Conservation (phyloP, 2,329 filamentous ascomycete species). For the Coniochaeta sp. region DNA sequence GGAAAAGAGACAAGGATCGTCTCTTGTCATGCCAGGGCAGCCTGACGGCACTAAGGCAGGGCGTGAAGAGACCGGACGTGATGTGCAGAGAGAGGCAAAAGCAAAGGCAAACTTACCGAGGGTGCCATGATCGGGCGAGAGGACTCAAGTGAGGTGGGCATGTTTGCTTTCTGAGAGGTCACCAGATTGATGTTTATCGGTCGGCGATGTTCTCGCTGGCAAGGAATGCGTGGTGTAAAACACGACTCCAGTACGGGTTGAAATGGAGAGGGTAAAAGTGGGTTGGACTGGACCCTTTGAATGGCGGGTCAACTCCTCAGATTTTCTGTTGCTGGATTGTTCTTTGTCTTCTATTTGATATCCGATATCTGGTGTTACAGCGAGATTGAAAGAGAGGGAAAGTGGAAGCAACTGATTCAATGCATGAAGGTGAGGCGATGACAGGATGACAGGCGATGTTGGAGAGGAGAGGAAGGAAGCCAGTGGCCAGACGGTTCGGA, state of each 20-base stretch:
- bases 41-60: not conserved
- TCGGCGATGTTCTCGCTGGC: not conserved
- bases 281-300: too few species aligned
- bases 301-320: too few species aligned
- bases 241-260: not conserved
- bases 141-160: constrained; percentile 54
- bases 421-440: too few species aligned
- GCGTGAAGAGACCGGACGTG: not conserved
- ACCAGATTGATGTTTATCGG: not conserved
- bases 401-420: not conserved
- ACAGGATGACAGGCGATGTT: not conserved
- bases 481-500: too few species aligned
- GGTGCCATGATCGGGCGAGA: constrained; percentile 56
- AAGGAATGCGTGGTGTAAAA: not conserved
- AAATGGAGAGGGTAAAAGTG: not conserved
- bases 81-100: too few species aligned
- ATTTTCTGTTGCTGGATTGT: too few species aligned
- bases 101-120: constrained; percentile 45
- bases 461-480: not conserved
- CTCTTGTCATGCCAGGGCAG: not conserved
- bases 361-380: too few species aligned
- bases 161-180: constrained; percentile 25
- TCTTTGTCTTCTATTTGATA: too few species aligned
- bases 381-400: not conserved
- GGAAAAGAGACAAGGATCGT: not conserved